Evolutionary conservation across 257 asterid genomes (phyloP).

Genomic region (Petrea volubilis): DNA sequence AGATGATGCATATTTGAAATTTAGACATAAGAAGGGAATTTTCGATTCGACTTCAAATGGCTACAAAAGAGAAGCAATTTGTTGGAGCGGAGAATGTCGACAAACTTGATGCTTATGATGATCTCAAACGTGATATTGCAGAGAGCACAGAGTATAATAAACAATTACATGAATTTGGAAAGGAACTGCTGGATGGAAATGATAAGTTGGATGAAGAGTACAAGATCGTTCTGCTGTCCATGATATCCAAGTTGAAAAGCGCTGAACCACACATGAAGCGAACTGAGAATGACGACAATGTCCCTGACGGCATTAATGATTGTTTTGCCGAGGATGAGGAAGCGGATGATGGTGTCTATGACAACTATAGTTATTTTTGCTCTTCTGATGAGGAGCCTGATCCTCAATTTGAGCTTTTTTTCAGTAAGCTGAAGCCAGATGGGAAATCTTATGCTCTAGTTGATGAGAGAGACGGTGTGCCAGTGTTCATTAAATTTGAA

Average conservation of each 20-base stretch:
- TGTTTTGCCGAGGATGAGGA: background rate
- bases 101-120: background rate
- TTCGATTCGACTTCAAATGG: background rate
- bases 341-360: background rate
- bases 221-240: background rate
- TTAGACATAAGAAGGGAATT: background rate
- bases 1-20: background rate
- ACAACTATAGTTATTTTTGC: background rate
- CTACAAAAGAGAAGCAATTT: background rate
- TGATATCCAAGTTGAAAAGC: background rate
- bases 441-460: conserved; percentile 23
- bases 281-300: background rate
- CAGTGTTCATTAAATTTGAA: conserved; percentile 23
- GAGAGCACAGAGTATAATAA: background rate
- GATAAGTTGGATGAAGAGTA: background rate
- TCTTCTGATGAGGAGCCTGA: conserved; percentile 19
- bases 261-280: background rate
- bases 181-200: background rate
- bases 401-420: conserved; percentile 21
- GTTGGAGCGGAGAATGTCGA: background rate
- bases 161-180: background rate
- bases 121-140: background rate
- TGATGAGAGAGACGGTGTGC: background rate
- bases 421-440: conserved; percentile 14
- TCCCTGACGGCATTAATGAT: background rate